phyloP scores from a whole-genome alignment of 768 basidiomycete species.

The Suillus decipiens region DNA sequence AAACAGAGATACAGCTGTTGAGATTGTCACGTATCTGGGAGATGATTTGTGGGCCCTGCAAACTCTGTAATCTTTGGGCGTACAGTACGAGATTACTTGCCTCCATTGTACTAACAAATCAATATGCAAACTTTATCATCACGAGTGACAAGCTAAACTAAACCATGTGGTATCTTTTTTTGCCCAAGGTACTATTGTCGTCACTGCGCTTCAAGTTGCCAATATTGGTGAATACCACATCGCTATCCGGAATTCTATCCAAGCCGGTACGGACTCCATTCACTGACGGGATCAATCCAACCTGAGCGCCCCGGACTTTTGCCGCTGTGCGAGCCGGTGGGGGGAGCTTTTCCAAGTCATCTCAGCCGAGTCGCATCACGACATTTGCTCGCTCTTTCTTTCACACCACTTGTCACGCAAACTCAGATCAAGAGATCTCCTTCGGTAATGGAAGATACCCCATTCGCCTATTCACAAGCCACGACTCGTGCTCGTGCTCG shows the following conservation, averaged over 20 bases:
- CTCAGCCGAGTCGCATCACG: background rate
- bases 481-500: conserved; percentile 53
- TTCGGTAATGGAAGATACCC: conserved; percentile 18
- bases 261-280: background rate
- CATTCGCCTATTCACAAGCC: conserved; percentile 47
- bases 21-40: conserved; percentile 82
- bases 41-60: conserved; percentile 83
- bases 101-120: background rate
- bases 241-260: background rate
- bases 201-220: no score
- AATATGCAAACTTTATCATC: background rate
- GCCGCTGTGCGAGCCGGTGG: background rate
- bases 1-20: conserved; percentile 91
- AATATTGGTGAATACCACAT: no score
- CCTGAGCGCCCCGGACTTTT: background rate
- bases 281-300: background rate
- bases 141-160: background rate
- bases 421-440: background rate
- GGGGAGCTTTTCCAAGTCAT: background rate
- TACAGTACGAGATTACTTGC: background rate
- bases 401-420: background rate
- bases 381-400: background rate
- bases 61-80: conserved; percentile 46
- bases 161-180: no score
- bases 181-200: no score